phyloP scores from a whole-genome alignment of 1,284 basidiomycete species.

The Vanrija sp. region DNA sequence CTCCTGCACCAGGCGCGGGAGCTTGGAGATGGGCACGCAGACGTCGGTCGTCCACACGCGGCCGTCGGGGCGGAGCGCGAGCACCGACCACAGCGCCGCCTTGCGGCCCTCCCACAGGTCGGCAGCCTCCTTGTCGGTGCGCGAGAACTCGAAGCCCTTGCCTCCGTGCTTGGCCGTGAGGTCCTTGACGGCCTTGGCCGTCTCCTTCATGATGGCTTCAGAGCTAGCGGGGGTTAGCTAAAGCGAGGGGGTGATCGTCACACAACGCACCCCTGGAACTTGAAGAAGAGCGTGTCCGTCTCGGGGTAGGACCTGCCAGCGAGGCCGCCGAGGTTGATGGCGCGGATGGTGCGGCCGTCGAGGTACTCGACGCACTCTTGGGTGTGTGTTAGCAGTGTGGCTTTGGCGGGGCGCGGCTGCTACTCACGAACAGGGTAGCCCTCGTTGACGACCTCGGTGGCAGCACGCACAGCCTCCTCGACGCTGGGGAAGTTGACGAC shows the following conservation, averaged over 20 bases:
- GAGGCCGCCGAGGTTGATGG: conserved; percentile 63
- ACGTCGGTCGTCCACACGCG: conserved; percentile 79
- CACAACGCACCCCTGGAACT: conserved; percentile 64
- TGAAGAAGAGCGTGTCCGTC: conserved; percentile 76
- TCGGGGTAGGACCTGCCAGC: conserved; percentile 60
- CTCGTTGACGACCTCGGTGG: conserved; percentile 56
- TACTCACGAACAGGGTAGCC: conserved; percentile 49
- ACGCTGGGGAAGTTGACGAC: conserved; percentile 54
- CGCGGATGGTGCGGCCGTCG: conserved; percentile 66
- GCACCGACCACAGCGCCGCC: conserved; percentile 68
- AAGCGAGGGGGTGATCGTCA: background rate
- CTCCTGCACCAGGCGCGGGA: conserved; percentile 69
- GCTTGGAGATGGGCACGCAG: conserved; percentile 74
- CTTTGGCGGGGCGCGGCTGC: too few species aligned
- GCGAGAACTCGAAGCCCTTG: conserved; percentile 65
- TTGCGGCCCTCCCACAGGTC: conserved; percentile 83
- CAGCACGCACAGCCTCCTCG: conserved; percentile 63
- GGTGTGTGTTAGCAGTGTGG: conserved; percentile 24
- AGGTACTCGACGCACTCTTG: conserved; percentile 70
- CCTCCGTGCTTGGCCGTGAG: conserved; percentile 66
- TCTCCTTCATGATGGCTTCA: conserved; percentile 59
- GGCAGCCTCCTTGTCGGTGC: conserved; percentile 62
- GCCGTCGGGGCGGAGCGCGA: conserved; percentile 62
- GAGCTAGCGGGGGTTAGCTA: conserved; percentile 41
- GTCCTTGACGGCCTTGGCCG: conserved; percentile 58